phyloP scores from a whole-genome alignment of 495 filamentous ascomycete species.

The Daldinia concentrica region DNA sequence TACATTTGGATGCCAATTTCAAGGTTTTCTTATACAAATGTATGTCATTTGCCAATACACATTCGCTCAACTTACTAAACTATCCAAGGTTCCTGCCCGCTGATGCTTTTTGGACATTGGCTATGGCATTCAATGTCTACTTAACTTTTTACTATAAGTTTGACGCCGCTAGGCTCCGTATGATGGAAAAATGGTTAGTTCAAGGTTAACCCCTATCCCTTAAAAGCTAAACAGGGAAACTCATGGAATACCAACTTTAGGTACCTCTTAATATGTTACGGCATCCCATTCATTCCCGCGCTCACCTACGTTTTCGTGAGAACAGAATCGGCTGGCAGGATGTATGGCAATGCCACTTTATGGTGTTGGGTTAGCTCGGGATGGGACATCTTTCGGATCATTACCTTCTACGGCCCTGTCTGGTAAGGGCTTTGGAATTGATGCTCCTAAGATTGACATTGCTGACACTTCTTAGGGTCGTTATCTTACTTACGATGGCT shows the following conservation, averaged over 20 bases:
- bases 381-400: constrained; percentile 79
- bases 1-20: constrained; percentile 73
- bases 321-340: constrained; percentile 55
- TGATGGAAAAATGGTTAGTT: constrained; percentile 67
- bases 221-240: not conserved
- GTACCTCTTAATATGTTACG: constrained; percentile 79
- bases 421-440: constrained; percentile 62
- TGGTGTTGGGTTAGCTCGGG: constrained; percentile 81
- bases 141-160: constrained; percentile 85
- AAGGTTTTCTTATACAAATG: constrained; percentile 78
- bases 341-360: constrained; percentile 81
- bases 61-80: constrained; percentile 21
- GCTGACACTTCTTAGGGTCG: constrained; percentile 54
- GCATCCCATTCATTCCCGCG: constrained; percentile 75
- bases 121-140: constrained; percentile 90
- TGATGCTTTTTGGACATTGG: constrained; percentile 81
- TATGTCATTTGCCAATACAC: constrained; percentile 49
- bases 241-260: not conserved
- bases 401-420: constrained; percentile 83
- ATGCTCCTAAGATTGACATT: not conserved
- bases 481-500: constrained; percentile 71
- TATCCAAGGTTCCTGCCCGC: constrained; percentile 75
- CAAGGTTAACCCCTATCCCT: not conserved
- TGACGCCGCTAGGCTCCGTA: constrained; percentile 70
- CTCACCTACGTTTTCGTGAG: constrained; percentile 73